phyloP scores from a whole-genome alignment of 2,329 filamentous ascomycete genomes.

The Talaromyces sp. region DNA sequence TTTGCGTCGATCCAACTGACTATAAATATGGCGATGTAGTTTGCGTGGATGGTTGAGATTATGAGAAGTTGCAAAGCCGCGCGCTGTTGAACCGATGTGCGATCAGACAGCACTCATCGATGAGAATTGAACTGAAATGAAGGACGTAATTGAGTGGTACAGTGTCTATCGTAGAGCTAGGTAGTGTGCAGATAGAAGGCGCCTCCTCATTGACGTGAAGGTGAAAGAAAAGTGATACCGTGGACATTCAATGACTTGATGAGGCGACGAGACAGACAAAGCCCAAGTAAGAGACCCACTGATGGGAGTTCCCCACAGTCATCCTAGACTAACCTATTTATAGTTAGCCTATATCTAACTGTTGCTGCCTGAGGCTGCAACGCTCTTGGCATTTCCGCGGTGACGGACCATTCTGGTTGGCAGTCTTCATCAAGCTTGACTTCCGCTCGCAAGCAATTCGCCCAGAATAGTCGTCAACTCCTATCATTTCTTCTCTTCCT shows the following conservation, averaged over 20 bases:
- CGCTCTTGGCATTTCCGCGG: background rate
- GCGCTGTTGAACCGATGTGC: background rate
- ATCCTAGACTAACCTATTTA: background rate
- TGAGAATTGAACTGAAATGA: background rate
- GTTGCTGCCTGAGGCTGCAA: background rate
- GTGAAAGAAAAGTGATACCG: background rate
- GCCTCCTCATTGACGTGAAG: background rate
- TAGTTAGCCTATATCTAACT: background rate
- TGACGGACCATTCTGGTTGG: background rate
- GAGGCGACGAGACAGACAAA: background rate
- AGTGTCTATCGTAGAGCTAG: background rate
- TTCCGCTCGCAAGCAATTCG: background rate
- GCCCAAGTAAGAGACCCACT: background rate
- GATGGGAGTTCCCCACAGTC: background rate
- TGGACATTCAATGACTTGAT: background rate
- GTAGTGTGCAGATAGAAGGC: background rate
- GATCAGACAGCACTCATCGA: background rate
- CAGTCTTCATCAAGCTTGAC: background rate
- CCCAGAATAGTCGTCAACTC: background rate
- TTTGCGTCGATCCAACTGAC: slow-evolving; percentile 16
- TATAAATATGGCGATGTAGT: too few species aligned
- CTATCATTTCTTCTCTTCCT: background rate
- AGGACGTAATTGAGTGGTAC: background rate
- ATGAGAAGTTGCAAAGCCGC: background rate
- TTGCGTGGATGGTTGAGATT: background rate